Conservation (phyloP, 2,329 filamentous ascomycete species). For the Colletotrichum orbiculare region DNA sequence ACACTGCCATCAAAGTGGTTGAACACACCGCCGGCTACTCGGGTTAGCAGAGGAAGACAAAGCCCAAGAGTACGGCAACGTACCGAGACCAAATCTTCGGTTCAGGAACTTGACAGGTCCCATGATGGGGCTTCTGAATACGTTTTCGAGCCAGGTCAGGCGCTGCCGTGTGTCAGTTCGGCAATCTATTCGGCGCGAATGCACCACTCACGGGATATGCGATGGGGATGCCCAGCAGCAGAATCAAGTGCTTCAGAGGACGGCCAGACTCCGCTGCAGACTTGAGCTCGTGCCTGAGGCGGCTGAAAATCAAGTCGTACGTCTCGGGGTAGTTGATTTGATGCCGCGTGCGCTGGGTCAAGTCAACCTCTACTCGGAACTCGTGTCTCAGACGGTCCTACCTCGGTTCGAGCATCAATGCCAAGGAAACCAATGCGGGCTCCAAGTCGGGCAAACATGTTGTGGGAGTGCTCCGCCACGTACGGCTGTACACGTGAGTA, state of each 20-base stretch:
- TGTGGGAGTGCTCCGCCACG: constrained; percentile 87
- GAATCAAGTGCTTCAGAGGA: constrained; percentile 87
- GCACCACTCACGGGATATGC: constrained; percentile 76
- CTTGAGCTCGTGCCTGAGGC: constrained; percentile 78
- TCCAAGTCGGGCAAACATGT: constrained; percentile 86
- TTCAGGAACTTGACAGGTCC: constrained; percentile 90
- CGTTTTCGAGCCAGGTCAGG: constrained; percentile 96
- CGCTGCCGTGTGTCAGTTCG: constrained; percentile 59
- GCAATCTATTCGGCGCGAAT: constrained; percentile 14
- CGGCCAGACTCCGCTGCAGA: constrained; percentile 74
- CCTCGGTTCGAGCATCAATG: constrained; percentile 92
- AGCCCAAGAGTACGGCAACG: constrained; percentile 35
- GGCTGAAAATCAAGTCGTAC: constrained; percentile 84
- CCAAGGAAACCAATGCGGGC: constrained; percentile 86
- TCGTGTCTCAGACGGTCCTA: constrained; percentile 42
- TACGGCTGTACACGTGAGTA: constrained; percentile 73
- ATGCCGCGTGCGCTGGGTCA: constrained; percentile 77
- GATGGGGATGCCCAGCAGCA: constrained; percentile 88
- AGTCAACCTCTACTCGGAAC: constrained; percentile 6
- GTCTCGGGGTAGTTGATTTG: constrained; percentile 96
- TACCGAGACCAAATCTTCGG: constrained; percentile 83
- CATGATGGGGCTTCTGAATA: constrained; percentile 86
- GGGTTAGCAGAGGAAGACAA: constrained; percentile 27
- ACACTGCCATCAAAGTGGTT: constrained; percentile 95
- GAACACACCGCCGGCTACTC: constrained; percentile 79